Base-by-base conservation (phyloP, 257 asterid genomes). In the Handroanthus guayacan region DNA sequence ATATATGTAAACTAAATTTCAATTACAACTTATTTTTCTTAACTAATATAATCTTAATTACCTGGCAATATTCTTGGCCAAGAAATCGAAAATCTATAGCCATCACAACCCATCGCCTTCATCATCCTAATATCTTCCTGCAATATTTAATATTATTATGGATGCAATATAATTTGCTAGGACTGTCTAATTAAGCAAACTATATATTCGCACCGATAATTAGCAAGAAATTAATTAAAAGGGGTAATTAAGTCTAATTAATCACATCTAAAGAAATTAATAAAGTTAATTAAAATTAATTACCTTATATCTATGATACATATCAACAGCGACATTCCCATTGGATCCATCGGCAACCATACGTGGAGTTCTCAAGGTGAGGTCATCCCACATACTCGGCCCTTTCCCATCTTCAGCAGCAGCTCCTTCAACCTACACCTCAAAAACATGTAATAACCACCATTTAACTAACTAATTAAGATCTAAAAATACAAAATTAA, bases 51-150 rank as follows among this genome's bases (percentile, higher is more conserved):
- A 1, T 25, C 31, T 25, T 25, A 25, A 16, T 12, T 51, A 80
- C 84, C 71, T n/a, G 81, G 81, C 34, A 80, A 37, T 36, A 79
- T 62, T 79, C 83, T 68, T 51, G 80, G 10, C 83, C 83, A 79
- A 13, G 83, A 74, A 51, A 74, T 62, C 3, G 84, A 80, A 62
- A 80, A 80, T 11, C 84, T 75, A 43, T 69, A 75, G 58, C 66
- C 45, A 56, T 71, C 57, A 43, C 75, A 75, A 2, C 84, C 84
- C 81, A 80, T 69, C 18, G 62, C 17, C 81, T 80, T 80, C 84
- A 80, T 80, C 65, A 36, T 0, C 84, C 4, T 4, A 54, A 80
- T 80, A 44, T 80, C 84, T 10, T 80, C 84, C 84, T 80, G 78
- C 75, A 79, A 34, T 14, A 25, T 25, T 25, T 25, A 25, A 25